A percentile compares a stretch with the other conserved stretches of the same genome.
Conservation (phyloP, 768 basidiomycete genomes). For the Tricholoma flavovirens region DNA sequence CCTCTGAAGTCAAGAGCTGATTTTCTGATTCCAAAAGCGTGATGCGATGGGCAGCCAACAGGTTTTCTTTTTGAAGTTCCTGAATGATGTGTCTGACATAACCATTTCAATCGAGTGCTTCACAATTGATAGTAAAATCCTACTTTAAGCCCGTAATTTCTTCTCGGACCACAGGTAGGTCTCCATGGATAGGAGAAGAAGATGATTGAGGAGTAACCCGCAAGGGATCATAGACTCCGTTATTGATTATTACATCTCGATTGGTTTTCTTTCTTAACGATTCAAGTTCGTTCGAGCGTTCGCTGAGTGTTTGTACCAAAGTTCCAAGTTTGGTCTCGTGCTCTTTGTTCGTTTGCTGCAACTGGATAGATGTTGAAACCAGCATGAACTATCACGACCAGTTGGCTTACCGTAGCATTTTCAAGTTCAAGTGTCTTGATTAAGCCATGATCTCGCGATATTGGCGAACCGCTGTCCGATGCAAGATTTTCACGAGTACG, state of each 20-base stretch:
- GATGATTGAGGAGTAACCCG: slow-evolving; percentile 20
- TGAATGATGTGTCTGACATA: slow-evolving; percentile 72
- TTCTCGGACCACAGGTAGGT: slow-evolving; percentile 37
- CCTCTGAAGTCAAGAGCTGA: slow-evolving; percentile 56
- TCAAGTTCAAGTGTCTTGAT: slow-evolving; percentile 12
- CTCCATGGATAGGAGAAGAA: not conserved
- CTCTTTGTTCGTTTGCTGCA: slow-evolving; percentile 21
- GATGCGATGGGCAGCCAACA: slow-evolving; percentile 52
- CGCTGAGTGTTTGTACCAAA: slow-evolving; percentile 25
- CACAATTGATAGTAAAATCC: slow-evolving; percentile 8
- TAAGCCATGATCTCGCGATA: slow-evolving; percentile 11
- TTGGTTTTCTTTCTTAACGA: slow-evolving; percentile 50
- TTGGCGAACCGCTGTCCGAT: not conserved
- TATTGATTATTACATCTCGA: slow-evolving; percentile 48
- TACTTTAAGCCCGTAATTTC: slow-evolving; percentile 85
- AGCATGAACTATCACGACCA: not conserved
- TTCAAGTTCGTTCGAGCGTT: slow-evolving; percentile 49
- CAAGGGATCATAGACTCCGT: slow-evolving; percentile 26
- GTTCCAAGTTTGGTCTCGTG: slow-evolving; percentile 24
- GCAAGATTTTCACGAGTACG: slow-evolving; percentile 12
- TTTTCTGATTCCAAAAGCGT: slow-evolving; percentile 78
- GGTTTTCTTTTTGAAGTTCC: slow-evolving; percentile 80
- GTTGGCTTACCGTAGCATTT: slow-evolving; percentile 18
- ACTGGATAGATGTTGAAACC: slow-evolving; percentile 11
- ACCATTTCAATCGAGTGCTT: not conserved